Base-by-base conservation (phyloP, 2,329 filamentous ascomycete species). In the Cordyceps cateniannulata region DNA sequence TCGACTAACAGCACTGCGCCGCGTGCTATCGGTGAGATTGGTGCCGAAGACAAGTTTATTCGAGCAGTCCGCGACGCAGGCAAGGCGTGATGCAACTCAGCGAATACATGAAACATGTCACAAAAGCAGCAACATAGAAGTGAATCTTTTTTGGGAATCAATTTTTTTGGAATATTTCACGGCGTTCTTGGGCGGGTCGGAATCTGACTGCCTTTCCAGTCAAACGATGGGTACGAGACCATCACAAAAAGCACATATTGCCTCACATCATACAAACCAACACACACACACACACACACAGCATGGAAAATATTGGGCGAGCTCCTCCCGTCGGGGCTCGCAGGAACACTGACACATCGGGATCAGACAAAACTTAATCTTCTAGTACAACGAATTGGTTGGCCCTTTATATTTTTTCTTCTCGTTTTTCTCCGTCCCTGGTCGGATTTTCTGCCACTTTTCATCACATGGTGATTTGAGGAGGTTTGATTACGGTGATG, bases 1-100 rank as follows among this genome's bases (percentile, higher is more conserved):
- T 71, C 69, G 27, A 65, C 67, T 22, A 69, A 67, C 48, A 66
- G 63, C 59, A 66, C 68, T 29, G 71, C 72, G 22, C 71, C 67
- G 3, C 70, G 70, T 14, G 70, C 76, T 2, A 68, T 77, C 8
- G 76, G 75, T 10, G 73, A 75, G 61, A 65, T 73, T 7, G 79
- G 79, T 9, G 77, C 79, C n/a, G 80, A 82, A 63, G 79, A 82
- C 62, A 72, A 74, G 27, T 79, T 76, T 74, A 78, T 79, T 66
- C 68, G 69, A 59, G 67, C 72, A 3, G 73, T 79, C 12, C 65
- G 73, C 42, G 72, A 73, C 20, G 75, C 73, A 5, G 76, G 76
- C 42, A 77, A 76, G 64, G 65, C 66, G 16, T 74, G 24, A 59
- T 44, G 22, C 45, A n/a, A 16, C 2, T 22, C 20, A 9, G 10